Evolutionary conservation across 352 stramenopile species (phyloP).

Genomic region (Plasmopara halstedii): DNA sequence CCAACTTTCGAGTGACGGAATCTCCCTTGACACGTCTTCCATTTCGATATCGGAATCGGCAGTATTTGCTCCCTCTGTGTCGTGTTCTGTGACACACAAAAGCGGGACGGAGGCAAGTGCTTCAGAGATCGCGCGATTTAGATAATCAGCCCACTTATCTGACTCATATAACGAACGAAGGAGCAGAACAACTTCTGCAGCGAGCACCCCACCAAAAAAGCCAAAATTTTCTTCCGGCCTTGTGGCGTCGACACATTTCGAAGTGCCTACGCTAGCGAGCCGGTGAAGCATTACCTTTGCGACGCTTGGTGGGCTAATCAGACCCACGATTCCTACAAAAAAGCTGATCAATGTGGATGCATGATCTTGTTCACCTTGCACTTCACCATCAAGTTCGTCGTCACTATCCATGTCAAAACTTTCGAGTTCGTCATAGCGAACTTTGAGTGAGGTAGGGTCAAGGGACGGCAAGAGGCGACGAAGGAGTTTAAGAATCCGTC

Average conservation of each 20-base stretch:
- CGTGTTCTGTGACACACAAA: slow-evolving; percentile 33
- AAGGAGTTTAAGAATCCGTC: slow-evolving; percentile 77
- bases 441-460: slow-evolving; percentile 48
- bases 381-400: slow-evolving; percentile 63
- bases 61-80: slow-evolving; percentile 5
- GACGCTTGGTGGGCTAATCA: slow-evolving; percentile 62
- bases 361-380: slow-evolving; percentile 39
- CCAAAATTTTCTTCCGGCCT: slow-evolving; percentile 11
- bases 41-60: slow-evolving; percentile 76
- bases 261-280: slow-evolving; percentile 5
- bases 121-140: slow-evolving; percentile 54
- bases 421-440: slow-evolving; percentile 60
- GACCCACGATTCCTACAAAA: slow-evolving; percentile 68
- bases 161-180: slow-evolving; percentile 77
- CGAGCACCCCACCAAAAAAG: slow-evolving; percentile 37
- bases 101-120: slow-evolving; percentile 44
- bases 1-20: slow-evolving; percentile 49
- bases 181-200: slow-evolving; percentile 71
- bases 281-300: slow-evolving; percentile 45
- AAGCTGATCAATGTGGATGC: slow-evolving; percentile 64
- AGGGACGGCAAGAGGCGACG: slow-evolving; percentile 69
- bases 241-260: background rate
- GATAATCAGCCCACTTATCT: slow-evolving; percentile 54
- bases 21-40: slow-evolving; percentile 65
- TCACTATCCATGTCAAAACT: slow-evolving; percentile 79